phyloP scores from a whole-genome alignment of 2,329 filamentous ascomycete genomes.

The Xylogone sp. region DNA sequence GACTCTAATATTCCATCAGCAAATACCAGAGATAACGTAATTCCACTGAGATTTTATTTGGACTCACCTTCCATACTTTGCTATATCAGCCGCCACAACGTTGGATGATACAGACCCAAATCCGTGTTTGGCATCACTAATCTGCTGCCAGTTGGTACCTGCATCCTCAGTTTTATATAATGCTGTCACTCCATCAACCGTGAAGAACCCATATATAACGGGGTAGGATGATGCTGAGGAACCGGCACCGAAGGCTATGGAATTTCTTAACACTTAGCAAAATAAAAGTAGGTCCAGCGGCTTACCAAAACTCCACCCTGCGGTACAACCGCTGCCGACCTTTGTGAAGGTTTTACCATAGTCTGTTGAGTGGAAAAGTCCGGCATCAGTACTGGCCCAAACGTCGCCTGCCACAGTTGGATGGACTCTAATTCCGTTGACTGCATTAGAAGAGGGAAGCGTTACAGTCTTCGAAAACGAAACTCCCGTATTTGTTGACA shows the following conservation, averaged over 20 bases:
- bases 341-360: constrained; percentile 45
- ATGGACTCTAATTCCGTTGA: constrained; percentile 54
- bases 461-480: constrained; percentile 40
- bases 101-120: constrained; percentile 24
- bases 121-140: constrained; percentile 23
- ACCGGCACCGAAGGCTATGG: constrained; percentile 21
- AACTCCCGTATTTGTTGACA: constrained; percentile 43
- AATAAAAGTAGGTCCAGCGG: not conserved
- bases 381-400: constrained; percentile 50
- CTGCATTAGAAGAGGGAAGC: constrained; percentile 35
- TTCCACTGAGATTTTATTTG: not conserved
- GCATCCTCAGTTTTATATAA: constrained; percentile 24
- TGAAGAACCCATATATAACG: constrained; percentile 25
- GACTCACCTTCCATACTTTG: constrained; percentile 18
- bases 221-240: constrained; percentile 14
- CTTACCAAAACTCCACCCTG: constrained; percentile 8
- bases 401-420: constrained; percentile 57
- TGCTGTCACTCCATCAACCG: constrained; percentile 17
- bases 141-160: constrained; percentile 24
- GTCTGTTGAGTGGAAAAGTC: constrained; percentile 51
- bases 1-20: constrained; percentile 8
- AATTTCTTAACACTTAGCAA: not conserved
- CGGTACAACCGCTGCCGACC: constrained; percentile 13
- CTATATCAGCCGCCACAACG: constrained; percentile 23
- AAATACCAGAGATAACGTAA: not conserved